Evolutionary conservation across 768 basidiomycete genomes (phyloP), one percentile per base, ranked within the genome.

Genomic region (Tricholoma saponaceum): DNA sequence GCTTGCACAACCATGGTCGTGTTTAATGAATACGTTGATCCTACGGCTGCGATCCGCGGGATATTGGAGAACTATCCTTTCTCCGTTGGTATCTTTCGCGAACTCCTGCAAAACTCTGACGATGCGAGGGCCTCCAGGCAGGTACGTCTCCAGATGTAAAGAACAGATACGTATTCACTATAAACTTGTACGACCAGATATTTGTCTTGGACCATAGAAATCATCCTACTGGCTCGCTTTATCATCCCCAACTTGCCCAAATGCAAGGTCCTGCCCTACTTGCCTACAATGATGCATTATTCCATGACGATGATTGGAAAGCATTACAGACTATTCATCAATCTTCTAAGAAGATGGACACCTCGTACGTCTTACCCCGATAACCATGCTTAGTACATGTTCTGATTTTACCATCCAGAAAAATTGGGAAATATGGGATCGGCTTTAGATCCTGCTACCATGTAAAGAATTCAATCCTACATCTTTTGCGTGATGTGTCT

Each of bases 361-460:
- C 69, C 0, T 75, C 77, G 78, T 78, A 64, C 59, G 73, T 55
- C 14, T 37, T n/a, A n/a, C n/a, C n/a, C n/a, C n/a, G n/a, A n/a
- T n/a, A n/a, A n/a, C n/a, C n/a, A 37, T 16, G 1, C 5, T 32
- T 18, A 26, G 22, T 37, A 3, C 30, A 59, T 28, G 3, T 2
- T 20, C 51, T 37, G 14, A 37, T 37, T 50, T 18, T 22, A 55
- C 59, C 1, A 33, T 25, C 16, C 62, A 81, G 80, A 0, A 81
- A 79, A 67, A 81, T 79, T 8, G 81, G 81, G 16, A 83, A 81
- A 62, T 82, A 76, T 59, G 81, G 80, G 0, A 70, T 82, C 22
- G 81, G 81, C 0, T 80, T 82, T 62, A 67, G 81, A 14, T 76
- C 78, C 0, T 73, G 72, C 16, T 83, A 80, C 60, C 80, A 83